Base-by-base conservation (phyloP, 352 stramenopile species). In the Phytophthora rubi region DNA sequence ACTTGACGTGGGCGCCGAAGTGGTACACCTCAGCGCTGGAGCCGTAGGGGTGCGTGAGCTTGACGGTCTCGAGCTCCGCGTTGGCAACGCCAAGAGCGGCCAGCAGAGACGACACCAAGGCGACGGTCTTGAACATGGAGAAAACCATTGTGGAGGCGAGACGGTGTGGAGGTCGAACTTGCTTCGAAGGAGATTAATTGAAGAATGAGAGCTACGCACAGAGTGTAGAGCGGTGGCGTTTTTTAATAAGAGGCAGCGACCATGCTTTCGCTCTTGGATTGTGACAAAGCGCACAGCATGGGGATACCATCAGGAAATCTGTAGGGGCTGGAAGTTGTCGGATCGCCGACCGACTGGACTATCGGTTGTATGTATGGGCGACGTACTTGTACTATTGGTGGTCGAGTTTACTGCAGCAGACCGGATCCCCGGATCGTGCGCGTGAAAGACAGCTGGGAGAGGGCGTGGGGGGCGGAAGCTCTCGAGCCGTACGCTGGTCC, bases 1-100 rank as follows among this genome's bases (percentile, higher is more conserved):
- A 89, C 16, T 80, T 83, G 1, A 96, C 64, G n/a, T 87, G 91
- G 0, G 90, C 86, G n/a, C 90, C 88, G 63, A 86, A 94, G 26
- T 78, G 62, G 42, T 90, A 84, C 12, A 97, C 65, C 37, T 79
- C 59, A 8, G 70, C 70, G 68, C 73, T 82, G 28, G 84, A 80
- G 49, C 84, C 84, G 12, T 80, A 89, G 49, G 73, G 59, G 66
- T 90, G 82, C 53, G 53, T 75, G 62, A 90, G 70, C 61, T 77
- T 60, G 21, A 88, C 58, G 18, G 71, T 76, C 73, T 83, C 51
- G 73, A 81, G 51, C 82, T 84, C 18, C 65, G 89, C 62, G 71
- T 62, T 65, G 3, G 44, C 42, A 52, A 21, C 32, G 16, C n/a
- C 59, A 4, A 58, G 5, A 12, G 66, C 63, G 6, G 58, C 62